Percentiles rank a stretch among this genome's conserved stretches.
Conservation (phyloP, 139 green algal species). For the Mesostigma viride region DNA sequence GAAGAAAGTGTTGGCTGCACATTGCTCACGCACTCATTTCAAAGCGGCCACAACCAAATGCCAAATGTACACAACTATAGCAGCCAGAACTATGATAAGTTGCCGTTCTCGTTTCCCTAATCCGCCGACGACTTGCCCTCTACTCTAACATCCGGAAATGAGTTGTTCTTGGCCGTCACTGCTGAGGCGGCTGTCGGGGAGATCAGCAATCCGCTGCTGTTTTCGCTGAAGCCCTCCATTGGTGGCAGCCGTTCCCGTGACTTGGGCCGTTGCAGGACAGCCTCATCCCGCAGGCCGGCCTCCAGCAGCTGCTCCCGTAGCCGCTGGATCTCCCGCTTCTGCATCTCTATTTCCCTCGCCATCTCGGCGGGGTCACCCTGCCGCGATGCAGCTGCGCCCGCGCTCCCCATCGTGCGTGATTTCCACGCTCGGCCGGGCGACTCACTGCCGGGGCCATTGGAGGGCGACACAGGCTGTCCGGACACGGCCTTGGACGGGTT, state of each 20-base stretch:
- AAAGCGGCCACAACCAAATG: too few relatives aligned
- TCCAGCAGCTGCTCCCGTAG: conserved; percentile 24
- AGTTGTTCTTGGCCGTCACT: too few relatives aligned
- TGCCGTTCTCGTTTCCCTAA: too few relatives aligned
- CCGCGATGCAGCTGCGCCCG: not conserved
- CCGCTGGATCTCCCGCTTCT: not conserved
- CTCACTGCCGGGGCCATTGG: not conserved
- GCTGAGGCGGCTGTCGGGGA: too few relatives aligned
- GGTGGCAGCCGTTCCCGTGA: conserved; percentile 27
- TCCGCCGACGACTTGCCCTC: too few relatives aligned
- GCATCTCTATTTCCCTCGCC: not conserved
- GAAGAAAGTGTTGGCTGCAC: too few relatives aligned
- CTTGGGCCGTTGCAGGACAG: conserved; percentile 18
- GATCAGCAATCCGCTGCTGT: too few relatives aligned
- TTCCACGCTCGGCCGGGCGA: not conserved
- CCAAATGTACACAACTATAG: too few relatives aligned
- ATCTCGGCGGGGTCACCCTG: not conserved
- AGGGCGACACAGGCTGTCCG: not conserved
- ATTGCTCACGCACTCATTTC: too few relatives aligned
- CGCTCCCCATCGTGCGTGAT: not conserved
- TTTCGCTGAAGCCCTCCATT: conserved; percentile 29
- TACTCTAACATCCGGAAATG: too few relatives aligned
- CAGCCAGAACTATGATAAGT: too few relatives aligned
- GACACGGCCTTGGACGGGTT: not conserved
- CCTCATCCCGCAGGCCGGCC: conserved; percentile 3